A percentile compares a stretch with the other conserved stretches of the same genome.
Conservation (phyloP, 768 basidiomycete genomes). For the Pleurotus sapidus region DNA sequence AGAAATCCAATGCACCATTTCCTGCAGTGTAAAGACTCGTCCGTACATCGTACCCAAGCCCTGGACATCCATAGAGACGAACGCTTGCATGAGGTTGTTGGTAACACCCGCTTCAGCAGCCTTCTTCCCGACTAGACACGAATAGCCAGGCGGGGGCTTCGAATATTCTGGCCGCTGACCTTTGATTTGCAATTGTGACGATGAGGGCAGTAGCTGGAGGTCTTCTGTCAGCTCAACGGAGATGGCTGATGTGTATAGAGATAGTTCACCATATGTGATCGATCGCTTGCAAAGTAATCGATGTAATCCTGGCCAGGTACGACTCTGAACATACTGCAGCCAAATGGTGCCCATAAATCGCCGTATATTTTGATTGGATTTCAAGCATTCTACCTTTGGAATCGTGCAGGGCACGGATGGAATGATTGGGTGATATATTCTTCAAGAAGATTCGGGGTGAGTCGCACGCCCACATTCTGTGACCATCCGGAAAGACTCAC, state of each 20-base stretch:
- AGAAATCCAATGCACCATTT: background rate
- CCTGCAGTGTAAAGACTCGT: constrained; percentile 31
- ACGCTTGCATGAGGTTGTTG: constrained; percentile 59
- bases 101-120: constrained; percentile 34
- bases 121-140: constrained; percentile 41
- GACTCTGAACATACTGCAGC: constrained; percentile 58
- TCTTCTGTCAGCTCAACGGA: no score
- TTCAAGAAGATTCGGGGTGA: constrained; percentile 15
- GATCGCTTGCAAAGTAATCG: constrained; percentile 66
- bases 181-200: no score
- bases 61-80: constrained; percentile 44
- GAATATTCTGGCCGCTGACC: constrained; percentile 26
- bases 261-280: constrained; percentile 62
- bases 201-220: no score
- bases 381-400: constrained; percentile 38
- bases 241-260: no score
- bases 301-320: constrained; percentile 50
- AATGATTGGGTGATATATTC: constrained; percentile 49
- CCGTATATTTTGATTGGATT: background rate
- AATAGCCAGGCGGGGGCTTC: constrained; percentile 47
- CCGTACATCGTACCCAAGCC: constrained; percentile 31
- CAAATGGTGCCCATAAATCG: background rate
- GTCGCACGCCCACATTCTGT: background rate
- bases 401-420: constrained; percentile 29
- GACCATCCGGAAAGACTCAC: constrained; percentile 24